phyloP scores from a whole-genome alignment of 352 stramenopile species.

The Aphanomyces stellatus region DNA sequence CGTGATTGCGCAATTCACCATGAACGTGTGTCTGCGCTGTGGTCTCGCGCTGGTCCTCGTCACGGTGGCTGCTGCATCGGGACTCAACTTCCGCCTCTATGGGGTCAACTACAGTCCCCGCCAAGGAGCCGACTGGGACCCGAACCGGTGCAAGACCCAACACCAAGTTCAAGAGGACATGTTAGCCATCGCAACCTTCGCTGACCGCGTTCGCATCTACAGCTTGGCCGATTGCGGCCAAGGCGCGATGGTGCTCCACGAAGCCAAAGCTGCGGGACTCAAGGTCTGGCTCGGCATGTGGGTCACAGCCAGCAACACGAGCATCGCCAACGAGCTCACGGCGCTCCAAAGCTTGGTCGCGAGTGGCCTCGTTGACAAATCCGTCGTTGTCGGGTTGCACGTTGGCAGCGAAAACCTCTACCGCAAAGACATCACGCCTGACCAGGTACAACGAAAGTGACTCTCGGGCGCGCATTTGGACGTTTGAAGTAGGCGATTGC shows the following conservation, averaged over 20 bases:
- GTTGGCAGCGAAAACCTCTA: slow-evolving; percentile 65
- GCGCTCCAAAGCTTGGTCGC: slow-evolving; percentile 32
- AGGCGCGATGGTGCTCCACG: slow-evolving; percentile 31
- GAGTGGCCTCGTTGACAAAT: slow-evolving; percentile 19
- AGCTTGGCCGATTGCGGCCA: slow-evolving; percentile 55
- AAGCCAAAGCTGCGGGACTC: slow-evolving; percentile 35
- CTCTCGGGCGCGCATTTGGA: no score
- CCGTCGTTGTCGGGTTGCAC: slow-evolving; percentile 39
- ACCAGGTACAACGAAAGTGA: background rate
- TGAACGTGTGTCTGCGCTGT: background rate
- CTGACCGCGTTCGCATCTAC: slow-evolving; percentile 38
- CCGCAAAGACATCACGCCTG: slow-evolving; percentile 42
- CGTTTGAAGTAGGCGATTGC: no score
- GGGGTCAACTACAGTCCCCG: slow-evolving; percentile 79
- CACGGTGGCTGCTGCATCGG: background rate
- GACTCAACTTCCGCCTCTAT: slow-evolving; percentile 57
- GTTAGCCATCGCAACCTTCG: slow-evolving; percentile 51
- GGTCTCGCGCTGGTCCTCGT: background rate
- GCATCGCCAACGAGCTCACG: slow-evolving; percentile 38
- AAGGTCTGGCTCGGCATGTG: slow-evolving; percentile 54
- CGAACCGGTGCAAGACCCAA: slow-evolving; percentile 59
- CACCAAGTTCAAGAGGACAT: slow-evolving; percentile 56
- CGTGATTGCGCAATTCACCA: background rate
- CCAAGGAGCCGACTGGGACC: slow-evolving; percentile 66
- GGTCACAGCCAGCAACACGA: slow-evolving; percentile 30